Base-by-base conservation (phyloP, 345 rosid species). In the Stellera chamaejasme region DNA sequence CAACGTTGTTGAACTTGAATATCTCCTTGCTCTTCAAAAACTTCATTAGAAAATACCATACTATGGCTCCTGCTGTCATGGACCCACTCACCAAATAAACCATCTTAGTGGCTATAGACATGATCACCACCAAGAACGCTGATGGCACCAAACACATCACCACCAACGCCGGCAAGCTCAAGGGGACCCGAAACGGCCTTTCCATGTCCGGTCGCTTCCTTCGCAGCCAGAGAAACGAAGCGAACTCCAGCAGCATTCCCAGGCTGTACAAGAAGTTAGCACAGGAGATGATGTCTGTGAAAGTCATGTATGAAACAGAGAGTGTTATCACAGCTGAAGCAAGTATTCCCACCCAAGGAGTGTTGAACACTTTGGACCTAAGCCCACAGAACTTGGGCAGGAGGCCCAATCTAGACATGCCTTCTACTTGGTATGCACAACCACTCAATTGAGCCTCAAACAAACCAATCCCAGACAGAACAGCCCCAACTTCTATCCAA, bases 381-480 rank as follows among this genome's bases (percentile, higher is more conserved):
- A 19, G 2, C 0, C 69, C 67, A 5, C 73, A 81, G 16, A 72
- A 71, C 15, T 3, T 50, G 0, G 87, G 91, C 50, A 81, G 39
- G 14, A 68, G n/a, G 0, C 83, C 87, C 28, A 81, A 63, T 48
- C 79, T 68, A 0, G 91, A 81, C 92, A 85, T 82, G 7, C 92
- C 85, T 16, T 73, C 60, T 14, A 84, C 63, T 61, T 82, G 92
- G 43, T 79, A 84, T 10, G 82, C 83, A 54, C 85, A 62, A 45
- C 96, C 82, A 19, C 97, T 88, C 67, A 92, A 28, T 53, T 88
- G 91, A 27, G 97, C 98, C 64, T 88, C 93, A 25, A 76, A 92
- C 12, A 92, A 70, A 4, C 97, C 97, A 13, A 87, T 72, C 1
- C 71, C 79, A 0, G 95, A 86, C 11, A 88, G 62, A 41, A 86